Base-by-base conservation (phyloP, 2,329 filamentous ascomycete genomes). In the Colletotrichum zoysiae region DNA sequence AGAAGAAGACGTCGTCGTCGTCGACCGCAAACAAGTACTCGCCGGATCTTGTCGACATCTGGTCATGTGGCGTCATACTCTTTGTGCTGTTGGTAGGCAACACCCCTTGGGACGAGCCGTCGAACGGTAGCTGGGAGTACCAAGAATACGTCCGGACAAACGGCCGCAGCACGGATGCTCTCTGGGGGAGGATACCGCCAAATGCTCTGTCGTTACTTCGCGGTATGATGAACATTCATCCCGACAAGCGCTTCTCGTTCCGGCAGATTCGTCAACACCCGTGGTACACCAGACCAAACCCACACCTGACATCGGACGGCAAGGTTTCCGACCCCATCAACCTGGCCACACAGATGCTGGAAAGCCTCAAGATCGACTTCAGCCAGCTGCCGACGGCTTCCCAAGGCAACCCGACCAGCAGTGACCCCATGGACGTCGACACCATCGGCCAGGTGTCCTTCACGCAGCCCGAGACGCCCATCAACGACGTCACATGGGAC, bases 41-140 rank as follows among this genome's bases (percentile, higher is more conserved):
- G 40, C 91, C 95, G 9, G 94, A 98, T 73, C 83, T 94, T 53
- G 93, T 94, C 48, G 96, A 99, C 79, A 92, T 99, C 68, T 99
- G 97, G 97, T 98, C 95, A 20, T 98, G 95, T 77, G 96, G 96
- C 44, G 95, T 99, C 65, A 97, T 99, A n/a, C 86, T 99, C 5
- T 99, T 99, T 78, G 96, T 98, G 46, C 85, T 99, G 5, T 85
- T 99, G 4, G 95, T 97, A 1, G 96, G 96, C 12, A 99, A 99
- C 79, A 99, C 96, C 2, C 96, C 96, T 0, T 99, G 96, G 96
- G 96, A 98, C 78, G 93, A 96, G 79, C 96, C 96, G 0, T 95
- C 95, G 3, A 84, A 88, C 46, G 87, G 90, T 69, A 98, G 94
- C 79, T 97, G 93, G 85, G 96, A 99, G 82, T 99, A 93, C 76